Evolutionary conservation across 768 basidiomycete species (phyloP), one percentile per base, ranked within the genome.

Genomic region (Tricholomella constricta): DNA sequence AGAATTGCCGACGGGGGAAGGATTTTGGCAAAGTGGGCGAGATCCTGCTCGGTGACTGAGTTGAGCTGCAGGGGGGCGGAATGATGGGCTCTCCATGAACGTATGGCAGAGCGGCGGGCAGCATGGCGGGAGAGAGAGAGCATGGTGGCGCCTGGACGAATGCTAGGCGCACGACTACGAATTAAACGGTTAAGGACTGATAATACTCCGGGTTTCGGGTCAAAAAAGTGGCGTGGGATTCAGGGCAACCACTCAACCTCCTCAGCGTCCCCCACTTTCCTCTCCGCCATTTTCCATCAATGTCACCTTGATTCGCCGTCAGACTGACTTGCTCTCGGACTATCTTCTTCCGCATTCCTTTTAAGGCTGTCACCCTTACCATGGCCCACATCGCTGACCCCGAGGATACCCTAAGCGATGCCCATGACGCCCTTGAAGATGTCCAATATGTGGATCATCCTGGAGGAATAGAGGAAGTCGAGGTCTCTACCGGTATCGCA

Each of bases 1-100:
- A 92, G 72, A 48, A 92, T 81, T 27, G 87, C 79, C 4, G 80
- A 73, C 1, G 78, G 69, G 0, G 86, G 76, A 6, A 92, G 80
- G 48, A 91, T 74, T 48, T 75, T 74, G n/a, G 82, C 63, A 66
- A 92, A 88, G 64, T 89, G 81, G 6, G 77, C 78, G 45, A 91
- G 62, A 64, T 92, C 89, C 5, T 80, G 67, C 29, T 74, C 67
- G 1, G 78, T 77, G 53, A 88, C 78, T 14, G 84, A 60, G 58
- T 74, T 79, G 38, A 85, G 69, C 49, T 63, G 65, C 4, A 64
- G 45, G 31, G 66, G 61, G 10, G 60, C 41, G 10, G 70, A 53
- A 46, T 59, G 52, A 26, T 57, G 42, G 11, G 61, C 61, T 48
- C 65, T 61, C 35, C 50, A 54, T 6, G 55, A 23, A n/a, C 45